Conservation (phyloP, 202 grass and related monocot genomes). For the Hordeum pubiflorum region DNA sequence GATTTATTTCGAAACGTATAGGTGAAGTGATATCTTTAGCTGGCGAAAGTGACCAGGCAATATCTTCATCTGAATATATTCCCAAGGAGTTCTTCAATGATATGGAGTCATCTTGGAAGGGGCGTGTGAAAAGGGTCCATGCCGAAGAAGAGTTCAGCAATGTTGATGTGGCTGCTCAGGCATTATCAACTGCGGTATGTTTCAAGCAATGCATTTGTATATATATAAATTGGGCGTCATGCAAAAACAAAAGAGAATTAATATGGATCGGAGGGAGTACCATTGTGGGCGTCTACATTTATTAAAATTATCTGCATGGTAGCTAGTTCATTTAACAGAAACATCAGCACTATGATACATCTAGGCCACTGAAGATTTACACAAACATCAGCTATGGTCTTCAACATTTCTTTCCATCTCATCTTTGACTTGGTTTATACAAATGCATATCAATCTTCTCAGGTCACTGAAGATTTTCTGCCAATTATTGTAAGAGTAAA, state of each 20-base stretch:
- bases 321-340: background rate
- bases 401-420: background rate
- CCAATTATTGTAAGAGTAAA: conserved; percentile 81
- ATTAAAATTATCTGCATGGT: background rate
- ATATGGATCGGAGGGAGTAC: background rate
- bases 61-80: conserved; percentile 65
- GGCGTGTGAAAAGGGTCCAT: conserved; percentile 87
- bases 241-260: background rate
- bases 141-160: conserved; percentile 65
- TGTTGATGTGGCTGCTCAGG: conserved; percentile 71
- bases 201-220: conserved; percentile 4
- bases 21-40: conserved; percentile 64
- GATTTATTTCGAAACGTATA: conserved; percentile 67
- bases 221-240: background rate
- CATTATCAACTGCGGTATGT: conserved; percentile 59
- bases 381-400: background rate
- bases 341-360: background rate
- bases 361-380: background rate
- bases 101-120: conserved; percentile 94
- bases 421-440: background rate
- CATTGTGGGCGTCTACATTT: background rate
- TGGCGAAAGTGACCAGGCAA: conserved; percentile 67
- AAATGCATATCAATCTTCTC: conserved; percentile 17
- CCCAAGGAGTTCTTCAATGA: conserved; percentile 86
- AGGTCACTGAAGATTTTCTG: conserved; percentile 78